phyloP scores from a whole-genome alignment of 2,329 filamentous ascomycete genomes.

The Neodidymelliopsis sp. region DNA sequence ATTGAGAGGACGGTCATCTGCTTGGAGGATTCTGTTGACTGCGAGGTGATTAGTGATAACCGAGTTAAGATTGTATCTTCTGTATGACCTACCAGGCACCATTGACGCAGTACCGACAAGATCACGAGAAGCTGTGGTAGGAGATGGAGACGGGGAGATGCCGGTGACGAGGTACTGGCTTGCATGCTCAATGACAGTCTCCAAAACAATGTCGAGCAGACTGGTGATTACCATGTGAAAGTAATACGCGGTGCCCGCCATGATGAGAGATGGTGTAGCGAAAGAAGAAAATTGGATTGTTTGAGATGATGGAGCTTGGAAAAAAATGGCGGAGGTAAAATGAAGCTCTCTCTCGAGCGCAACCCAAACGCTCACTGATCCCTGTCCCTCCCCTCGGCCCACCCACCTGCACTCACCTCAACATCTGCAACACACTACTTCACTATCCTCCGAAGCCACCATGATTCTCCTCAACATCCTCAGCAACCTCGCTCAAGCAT shows the following conservation, averaged over 20 bases:
- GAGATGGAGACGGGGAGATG: too few relatives aligned
- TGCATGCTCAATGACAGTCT: background rate
- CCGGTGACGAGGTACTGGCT: background rate
- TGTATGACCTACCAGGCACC: too few relatives aligned
- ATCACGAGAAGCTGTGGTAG: too few relatives aligned
- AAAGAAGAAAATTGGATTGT: background rate
- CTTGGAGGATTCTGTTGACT: too few relatives aligned
- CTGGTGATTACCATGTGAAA: background rate
- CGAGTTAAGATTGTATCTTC: too few relatives aligned
- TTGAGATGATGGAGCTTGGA: background rate
- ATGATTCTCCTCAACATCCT: background rate
- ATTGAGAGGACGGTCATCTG: too few relatives aligned
- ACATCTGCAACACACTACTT: background rate
- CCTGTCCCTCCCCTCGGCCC: background rate
- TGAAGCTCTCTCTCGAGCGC: background rate
- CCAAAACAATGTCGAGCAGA: background rate
- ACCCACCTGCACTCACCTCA: background rate
- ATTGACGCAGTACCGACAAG: too few relatives aligned
- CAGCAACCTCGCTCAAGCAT: background rate
- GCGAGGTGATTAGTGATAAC: too few relatives aligned
- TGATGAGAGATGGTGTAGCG: background rate
- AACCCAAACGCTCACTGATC: background rate
- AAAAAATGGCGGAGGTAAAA: background rate
- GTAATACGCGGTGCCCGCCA: background rate
- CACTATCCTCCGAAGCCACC: background rate